These are phyloP conservation scores for Elsinoe perseae DNA, from an alignment of 2,329 filamentous ascomycete genomes.

Conservation along the genomic window DNA sequence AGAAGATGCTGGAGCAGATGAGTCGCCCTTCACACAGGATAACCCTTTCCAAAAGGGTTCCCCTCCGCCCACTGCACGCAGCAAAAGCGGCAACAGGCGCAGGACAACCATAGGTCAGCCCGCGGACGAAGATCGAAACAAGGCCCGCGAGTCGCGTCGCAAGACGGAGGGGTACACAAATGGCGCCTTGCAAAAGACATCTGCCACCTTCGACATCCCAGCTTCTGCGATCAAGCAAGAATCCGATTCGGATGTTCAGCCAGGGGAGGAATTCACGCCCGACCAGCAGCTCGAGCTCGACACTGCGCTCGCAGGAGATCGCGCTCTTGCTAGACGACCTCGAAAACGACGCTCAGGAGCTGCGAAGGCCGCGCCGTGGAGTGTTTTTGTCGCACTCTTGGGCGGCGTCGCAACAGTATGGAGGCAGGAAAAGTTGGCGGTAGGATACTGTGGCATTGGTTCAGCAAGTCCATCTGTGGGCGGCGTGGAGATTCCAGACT, in stretches of 20 bases:
- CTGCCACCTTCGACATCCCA: constrained; percentile 46
- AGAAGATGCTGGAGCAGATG: constrained; percentile 23
- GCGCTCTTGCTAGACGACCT: constrained; percentile 11
- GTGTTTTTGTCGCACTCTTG: constrained; percentile 62
- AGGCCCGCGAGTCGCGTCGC: constrained; percentile 36
- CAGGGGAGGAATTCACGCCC: constrained; percentile 88
- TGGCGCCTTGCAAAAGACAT: constrained; percentile 48
- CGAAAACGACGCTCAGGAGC: constrained; percentile 27
- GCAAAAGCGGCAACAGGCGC: constrained; percentile 39
- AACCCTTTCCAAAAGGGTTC: constrained; percentile 90
- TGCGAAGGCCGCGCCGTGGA: constrained; percentile 58
- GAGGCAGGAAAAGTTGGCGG: constrained; percentile 88
- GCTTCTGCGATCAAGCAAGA: constrained; percentile 33
- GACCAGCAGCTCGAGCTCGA: constrained; percentile 77
- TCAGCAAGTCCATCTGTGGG: constrained; percentile 52
- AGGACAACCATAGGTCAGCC: constrained; percentile 44
- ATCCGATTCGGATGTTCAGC: constrained; percentile 42
- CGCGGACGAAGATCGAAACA: constrained; percentile 34
- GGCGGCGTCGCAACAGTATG: constrained; percentile 73
- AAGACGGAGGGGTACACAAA: constrained; percentile 39
- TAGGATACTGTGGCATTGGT: constrained; percentile 86
- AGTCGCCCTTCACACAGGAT: constrained; percentile 73
- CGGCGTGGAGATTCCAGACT: constrained; percentile 63
- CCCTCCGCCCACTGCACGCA: constrained; percentile 47
- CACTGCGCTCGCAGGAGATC: constrained; percentile 50